Evolutionary conservation across 23 red algal genomes (phyloP), one percentile per base, ranked within the genome.

Genomic region (Pyropia yezoensis): DNA sequence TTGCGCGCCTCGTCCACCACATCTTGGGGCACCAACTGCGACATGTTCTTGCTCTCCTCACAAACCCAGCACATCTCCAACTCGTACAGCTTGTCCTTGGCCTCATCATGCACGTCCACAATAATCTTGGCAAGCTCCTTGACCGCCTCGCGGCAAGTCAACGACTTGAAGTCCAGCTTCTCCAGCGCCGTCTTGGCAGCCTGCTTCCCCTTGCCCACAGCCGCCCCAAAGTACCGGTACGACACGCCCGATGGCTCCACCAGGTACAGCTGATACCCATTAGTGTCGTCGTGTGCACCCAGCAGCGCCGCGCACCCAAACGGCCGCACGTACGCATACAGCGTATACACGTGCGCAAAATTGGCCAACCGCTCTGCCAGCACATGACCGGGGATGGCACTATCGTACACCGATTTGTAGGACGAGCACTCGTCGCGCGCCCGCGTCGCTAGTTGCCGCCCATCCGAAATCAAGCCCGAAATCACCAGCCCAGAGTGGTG

Each of bases 11-110:
- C 74, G 50, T 90, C 66, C 16, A 90, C 78, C 39, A 90, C 18
- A 1, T 80, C 76, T 21, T 71, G 29, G 20, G 66, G 69, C 21
- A 90, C 76, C 71, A 90, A 59, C 18, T 59, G 54, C 7, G 73
- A 73, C 12, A 50, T 59, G 17, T 57, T 75, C 8, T 69, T 61
- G 59, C 16, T 66, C 3, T 78, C 80, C 17, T 79, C 72, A 18
- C 49, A 49, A 3, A 98, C 74, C 86, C 73, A 82, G 20, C 87
- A 68, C 94, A 98, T 98, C 71, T 98, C 94, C n/a, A 98, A 60
- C 70, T 98, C 94, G 69, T 87, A 87, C 26, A 80, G 79, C 74
- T 98, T 98, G 55, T 98, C 94, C 69, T 91, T 98, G 22, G 66
- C 61, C 28, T 88, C 83, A 76, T 98, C 94, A 62, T 85, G 94